These are phyloP conservation scores for Thielaviopsis musarum DNA, from an alignment of 2,329 filamentous ascomycete species.

Conservation along the genomic window DNA sequence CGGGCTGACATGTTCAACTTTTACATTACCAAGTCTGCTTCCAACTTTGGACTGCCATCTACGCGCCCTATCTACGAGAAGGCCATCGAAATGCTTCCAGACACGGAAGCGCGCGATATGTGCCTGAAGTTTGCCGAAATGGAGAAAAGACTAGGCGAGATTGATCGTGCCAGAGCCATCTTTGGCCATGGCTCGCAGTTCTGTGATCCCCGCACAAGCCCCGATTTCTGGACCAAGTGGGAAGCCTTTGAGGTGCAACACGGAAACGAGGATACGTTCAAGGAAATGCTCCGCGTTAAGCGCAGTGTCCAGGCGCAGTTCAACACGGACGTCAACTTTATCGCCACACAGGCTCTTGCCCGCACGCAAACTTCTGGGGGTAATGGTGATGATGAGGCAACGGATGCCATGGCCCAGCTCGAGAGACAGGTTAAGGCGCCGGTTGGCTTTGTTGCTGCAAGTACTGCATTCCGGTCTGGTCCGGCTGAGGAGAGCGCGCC, in stretches of 20 bases:
- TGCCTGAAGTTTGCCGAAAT: constrained; percentile 97
- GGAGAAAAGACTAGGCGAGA: constrained; percentile 80
- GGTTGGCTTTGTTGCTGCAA: constrained; percentile 73
- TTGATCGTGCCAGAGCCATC: constrained; percentile 86
- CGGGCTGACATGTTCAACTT: constrained; percentile 97
- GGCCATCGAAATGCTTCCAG: constrained; percentile 82
- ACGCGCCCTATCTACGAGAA: constrained; percentile 92
- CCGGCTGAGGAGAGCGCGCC: constrained; percentile 41
- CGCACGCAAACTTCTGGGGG: constrained; percentile 47
- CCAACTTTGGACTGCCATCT: constrained; percentile 91
- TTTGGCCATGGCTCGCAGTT: constrained; percentile 96
- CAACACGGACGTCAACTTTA: constrained; percentile 98
- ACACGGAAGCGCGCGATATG: constrained; percentile 89
- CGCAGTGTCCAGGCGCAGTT: constrained; percentile 93
- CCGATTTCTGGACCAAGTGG: constrained; percentile 91
- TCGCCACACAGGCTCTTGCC: constrained; percentile 85
- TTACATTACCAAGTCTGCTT: constrained; percentile 96
- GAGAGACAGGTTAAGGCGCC: constrained; percentile 81
- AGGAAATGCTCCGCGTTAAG: constrained; percentile 97
- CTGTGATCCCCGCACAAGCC: constrained; percentile 81
- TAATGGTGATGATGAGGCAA: constrained; percentile 30
- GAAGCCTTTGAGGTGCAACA: constrained; percentile 94
- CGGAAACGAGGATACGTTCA: constrained; percentile 97
- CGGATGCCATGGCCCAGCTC: constrained; percentile 77
- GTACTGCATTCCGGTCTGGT: constrained; percentile 37